These are phyloP conservation scores for Clonostachys chloroleuca DNA, from an alignment of 2,329 filamentous ascomycete genomes.

Conservation along the genomic window DNA sequence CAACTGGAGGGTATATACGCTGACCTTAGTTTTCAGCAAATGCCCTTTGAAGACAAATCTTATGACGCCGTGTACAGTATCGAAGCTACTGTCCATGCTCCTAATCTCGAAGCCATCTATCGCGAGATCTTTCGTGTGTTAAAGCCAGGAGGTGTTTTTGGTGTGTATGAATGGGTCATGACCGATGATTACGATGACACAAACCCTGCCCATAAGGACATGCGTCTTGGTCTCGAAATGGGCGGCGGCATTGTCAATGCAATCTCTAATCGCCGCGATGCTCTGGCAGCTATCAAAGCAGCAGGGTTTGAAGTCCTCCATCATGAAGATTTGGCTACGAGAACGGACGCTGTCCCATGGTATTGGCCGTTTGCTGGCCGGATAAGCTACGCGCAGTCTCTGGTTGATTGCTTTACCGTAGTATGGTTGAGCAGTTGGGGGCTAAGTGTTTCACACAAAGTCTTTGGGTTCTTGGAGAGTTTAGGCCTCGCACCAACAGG, in stretches of 20 bases:
- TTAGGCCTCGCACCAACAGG: slow-evolving; percentile 73
- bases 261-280: slow-evolving; percentile 89
- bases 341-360: slow-evolving; percentile 77
- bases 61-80: slow-evolving; percentile 98
- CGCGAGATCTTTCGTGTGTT: slow-evolving; percentile 90
- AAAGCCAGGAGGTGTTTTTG: slow-evolving; percentile 93
- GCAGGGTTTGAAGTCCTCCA: slow-evolving; percentile 82
- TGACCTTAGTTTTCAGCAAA: slow-evolving; percentile 56
- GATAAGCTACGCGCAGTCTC: slow-evolving; percentile 74
- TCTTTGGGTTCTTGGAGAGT: slow-evolving; percentile 73
- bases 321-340: slow-evolving; percentile 81
- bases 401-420: slow-evolving; percentile 78
- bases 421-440: slow-evolving; percentile 85
- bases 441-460: slow-evolving; percentile 67
- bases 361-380: slow-evolving; percentile 90
- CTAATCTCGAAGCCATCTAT: slow-evolving; percentile 86
- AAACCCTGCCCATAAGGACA: slow-evolving; percentile 80
- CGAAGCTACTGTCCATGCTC: slow-evolving; percentile 94
- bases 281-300: slow-evolving; percentile 74
- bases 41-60: slow-evolving; percentile 86
- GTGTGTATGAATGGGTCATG: slow-evolving; percentile 99
- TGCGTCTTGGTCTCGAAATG: slow-evolving; percentile 90
- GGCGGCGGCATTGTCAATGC: slow-evolving; percentile 97
- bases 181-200: slow-evolving; percentile 90
- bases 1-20: slow-evolving; percentile 1